Percentiles rank a stretch among this genome's conserved stretches.
Evolutionary conservation across 2,329 filamentous ascomycete genomes (phyloP).

Genomic region (Microsporum audouinii): DNA sequence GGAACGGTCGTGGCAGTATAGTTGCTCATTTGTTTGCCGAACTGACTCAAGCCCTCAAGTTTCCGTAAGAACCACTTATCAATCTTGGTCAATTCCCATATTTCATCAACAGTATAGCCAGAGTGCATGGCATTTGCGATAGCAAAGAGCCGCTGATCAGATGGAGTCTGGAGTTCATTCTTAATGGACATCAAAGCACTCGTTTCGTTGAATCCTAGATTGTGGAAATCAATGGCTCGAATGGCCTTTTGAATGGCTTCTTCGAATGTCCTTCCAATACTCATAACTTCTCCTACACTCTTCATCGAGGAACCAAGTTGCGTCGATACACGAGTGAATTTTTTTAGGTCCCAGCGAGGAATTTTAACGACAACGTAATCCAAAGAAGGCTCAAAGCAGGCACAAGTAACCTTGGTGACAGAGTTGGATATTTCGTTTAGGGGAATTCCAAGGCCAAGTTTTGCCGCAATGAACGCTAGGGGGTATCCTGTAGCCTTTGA

Average conservation of each 20-base stretch:
- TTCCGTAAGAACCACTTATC: conserved; percentile 97
- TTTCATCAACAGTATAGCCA: conserved; percentile 89
- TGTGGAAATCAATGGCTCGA: conserved; percentile 85
- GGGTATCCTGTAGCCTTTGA: conserved; percentile 97
- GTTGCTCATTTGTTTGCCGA: conserved; percentile 64
- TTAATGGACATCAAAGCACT: conserved; percentile 90
- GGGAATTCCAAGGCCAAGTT: conserved; percentile 87
- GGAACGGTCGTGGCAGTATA: conserved; percentile 57
- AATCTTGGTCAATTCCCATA: conserved; percentile 97
- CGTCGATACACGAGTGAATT: conserved; percentile 93
- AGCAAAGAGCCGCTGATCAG: conserved; percentile 91
- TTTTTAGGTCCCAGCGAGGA: conserved; percentile 96
- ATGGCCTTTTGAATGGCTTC: conserved; percentile 99
- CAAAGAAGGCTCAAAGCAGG: conserved; percentile 95
- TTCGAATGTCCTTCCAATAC: conserved; percentile 90
- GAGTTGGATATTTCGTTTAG: conserved; percentile 94
- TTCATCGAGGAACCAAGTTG: conserved; percentile 98
- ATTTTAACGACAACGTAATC: conserved; percentile 99
- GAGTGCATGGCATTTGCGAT: conserved; percentile 95
- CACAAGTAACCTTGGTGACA: conserved; percentile 88
- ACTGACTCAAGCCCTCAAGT: conserved; percentile 82
- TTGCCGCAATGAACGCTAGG: conserved; percentile 90
- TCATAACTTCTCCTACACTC: conserved; percentile 98
- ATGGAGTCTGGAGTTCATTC: conserved; percentile 90
- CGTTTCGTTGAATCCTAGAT: conserved; percentile 87